Evolutionary conservation across 2,329 filamentous ascomycete species (phyloP).

Genomic region (Fusarium falciforme): DNA sequence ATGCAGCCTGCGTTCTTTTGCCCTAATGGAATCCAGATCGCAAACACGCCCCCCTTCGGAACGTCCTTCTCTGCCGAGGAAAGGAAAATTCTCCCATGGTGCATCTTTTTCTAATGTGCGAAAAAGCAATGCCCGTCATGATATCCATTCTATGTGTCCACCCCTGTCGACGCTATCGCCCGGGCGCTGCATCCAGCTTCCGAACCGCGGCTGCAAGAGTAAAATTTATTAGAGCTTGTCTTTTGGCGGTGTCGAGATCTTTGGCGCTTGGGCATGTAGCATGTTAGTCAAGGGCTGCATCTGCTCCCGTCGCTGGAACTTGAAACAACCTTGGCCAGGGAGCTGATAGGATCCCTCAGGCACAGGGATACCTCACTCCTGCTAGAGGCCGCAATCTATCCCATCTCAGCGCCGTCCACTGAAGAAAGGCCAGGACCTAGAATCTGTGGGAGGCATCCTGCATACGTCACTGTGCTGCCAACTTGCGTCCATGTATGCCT

Average conservation of each 20-base stretch:
- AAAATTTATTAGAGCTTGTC: constrained; percentile 6
- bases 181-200: constrained; percentile 32
- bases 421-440: constrained; percentile 13
- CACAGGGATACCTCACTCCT: constrained; percentile 13
- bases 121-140: constrained; percentile 34
- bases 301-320: constrained; percentile 37
- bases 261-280: constrained; percentile 32
- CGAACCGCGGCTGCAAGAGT: constrained; percentile 29
- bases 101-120: constrained; percentile 24
- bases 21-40: constrained; percentile 36
- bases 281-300: constrained; percentile 34
- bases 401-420: constrained; percentile 10
- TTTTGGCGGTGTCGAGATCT: constrained; percentile 33
- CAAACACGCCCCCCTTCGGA: constrained; percentile 18
- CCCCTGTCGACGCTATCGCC: constrained; percentile 34
- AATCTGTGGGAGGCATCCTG: constrained; percentile 22
- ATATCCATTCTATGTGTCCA: constrained; percentile 9
- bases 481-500: constrained; percentile 29
- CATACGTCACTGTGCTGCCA: constrained; percentile 42
- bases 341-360: constrained; percentile 19
- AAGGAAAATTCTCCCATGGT: constrained; percentile 19
- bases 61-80: constrained; percentile 9
- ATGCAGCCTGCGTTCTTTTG: constrained; percentile 39
- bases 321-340: constrained; percentile 26
- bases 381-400: neutral